Base-by-base conservation (phyloP, 2,329 filamentous ascomycete genomes). In the Stagonosporopsis rhizophila region DNA sequence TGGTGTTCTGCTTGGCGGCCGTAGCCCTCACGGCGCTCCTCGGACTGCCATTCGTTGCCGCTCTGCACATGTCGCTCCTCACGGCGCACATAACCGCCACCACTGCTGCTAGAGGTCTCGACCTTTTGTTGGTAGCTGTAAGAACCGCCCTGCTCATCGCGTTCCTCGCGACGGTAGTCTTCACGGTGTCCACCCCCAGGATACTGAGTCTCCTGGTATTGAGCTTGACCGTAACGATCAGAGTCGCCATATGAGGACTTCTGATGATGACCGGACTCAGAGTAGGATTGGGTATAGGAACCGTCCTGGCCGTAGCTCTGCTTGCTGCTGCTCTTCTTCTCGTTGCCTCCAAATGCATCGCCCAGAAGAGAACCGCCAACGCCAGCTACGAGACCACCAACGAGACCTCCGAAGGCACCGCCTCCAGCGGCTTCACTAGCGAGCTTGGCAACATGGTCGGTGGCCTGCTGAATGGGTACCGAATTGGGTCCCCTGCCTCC, bases 391-490 rank as follows among this genome's bases (percentile, higher is more conserved):
- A 90, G 76, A 25, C 87, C 86, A 51, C 87, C 88, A 12, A 96
- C 80, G 39, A 96, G 78, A 22, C 88, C 87, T 27, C 89, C 89
- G 1, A 92, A 73, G 11, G 85, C 85, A 45, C 88, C 86, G 44
- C 87, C 87, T 40, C 86, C 85, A 44, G 85, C 82, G 42, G 84
- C 85, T 64, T 87, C 82, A 56, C 83, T 82, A 7, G 84, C 84
- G 48, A 84, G 71, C 65, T 83, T 81, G 68, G 80, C 78, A 54
- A 84, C 76, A 27, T 75, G 75, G 61, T 72, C 59, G 44, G 67
- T 64, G 11, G 69, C 61, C 46, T 76, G 63, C 57, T 75, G 68
- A 22, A 68, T 62, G 32, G 73, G 66, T 23, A 56, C 53, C 17
- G 63, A 44, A 23, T 61, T 75, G 55, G 83, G 82, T 47, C 81